These are phyloP conservation scores for Xylaria venustula DNA, from an alignment of 495 filamentous ascomycete genomes.

Conservation along the genomic window DNA sequence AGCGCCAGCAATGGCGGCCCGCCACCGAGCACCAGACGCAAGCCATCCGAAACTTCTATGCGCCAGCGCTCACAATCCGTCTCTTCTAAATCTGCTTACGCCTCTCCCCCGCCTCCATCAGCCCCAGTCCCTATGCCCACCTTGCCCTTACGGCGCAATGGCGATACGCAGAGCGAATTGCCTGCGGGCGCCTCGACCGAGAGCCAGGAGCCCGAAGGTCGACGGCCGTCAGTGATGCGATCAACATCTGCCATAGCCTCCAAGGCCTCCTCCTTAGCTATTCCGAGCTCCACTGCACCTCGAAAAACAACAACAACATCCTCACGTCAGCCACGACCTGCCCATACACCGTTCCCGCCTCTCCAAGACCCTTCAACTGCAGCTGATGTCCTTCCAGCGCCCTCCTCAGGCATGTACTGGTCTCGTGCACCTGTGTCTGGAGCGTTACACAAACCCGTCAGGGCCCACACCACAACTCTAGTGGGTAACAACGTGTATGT, in stretches of 20 bases:
- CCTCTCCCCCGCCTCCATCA: constrained; percentile 25
- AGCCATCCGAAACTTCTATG: constrained; percentile 46
- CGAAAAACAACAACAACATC: constrained; percentile 26
- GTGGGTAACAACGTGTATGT: constrained; percentile 62
- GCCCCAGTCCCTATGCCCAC: constrained; percentile 23
- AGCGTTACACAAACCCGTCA: constrained; percentile 52
- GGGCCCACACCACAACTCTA: constrained; percentile 62
- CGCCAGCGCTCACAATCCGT: constrained; percentile 50
- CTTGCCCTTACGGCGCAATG: constrained; percentile 25
- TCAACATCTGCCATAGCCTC: constrained; percentile 54
- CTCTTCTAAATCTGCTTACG: constrained; percentile 30
- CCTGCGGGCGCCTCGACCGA: constrained; percentile 46
- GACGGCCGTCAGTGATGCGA: constrained; percentile 39
- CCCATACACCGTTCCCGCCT: constrained; percentile 50
- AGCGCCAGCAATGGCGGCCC: constrained; percentile 13
- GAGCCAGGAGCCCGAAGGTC: constrained; percentile 26
- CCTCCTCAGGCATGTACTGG: constrained; percentile 71
- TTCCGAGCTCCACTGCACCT: constrained; percentile 23
- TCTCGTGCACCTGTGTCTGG: constrained; percentile 58
- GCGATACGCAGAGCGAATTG: constrained; percentile 25
- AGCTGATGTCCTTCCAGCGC: constrained; percentile 56
- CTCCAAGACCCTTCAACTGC: constrained; percentile 55
- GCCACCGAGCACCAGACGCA: constrained; percentile 33
- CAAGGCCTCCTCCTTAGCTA: constrained; percentile 28
- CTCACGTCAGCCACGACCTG: constrained; percentile 30